These are phyloP conservation scores for Cytidiella melzeri DNA, from an alignment of 768 basidiomycete genomes.

Conservation along the genomic window DNA sequence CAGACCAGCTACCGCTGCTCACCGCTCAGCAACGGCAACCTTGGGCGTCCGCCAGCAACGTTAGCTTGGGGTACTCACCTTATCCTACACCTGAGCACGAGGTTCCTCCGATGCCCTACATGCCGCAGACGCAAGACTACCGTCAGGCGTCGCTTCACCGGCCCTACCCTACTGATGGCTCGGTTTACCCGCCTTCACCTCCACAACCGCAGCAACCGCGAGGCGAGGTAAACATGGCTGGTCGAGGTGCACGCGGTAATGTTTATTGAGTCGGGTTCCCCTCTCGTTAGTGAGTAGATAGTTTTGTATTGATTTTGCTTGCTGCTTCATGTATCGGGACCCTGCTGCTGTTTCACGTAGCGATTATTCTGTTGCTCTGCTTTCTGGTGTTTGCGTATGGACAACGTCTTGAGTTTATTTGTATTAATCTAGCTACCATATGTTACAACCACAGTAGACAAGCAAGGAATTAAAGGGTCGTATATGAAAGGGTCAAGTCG, in stretches of 20 bases:
- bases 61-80: constrained; percentile 9
- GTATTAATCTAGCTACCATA: not conserved
- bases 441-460: too few relatives aligned
- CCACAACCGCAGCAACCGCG: constrained; percentile 12
- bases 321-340: not conserved
- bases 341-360: not conserved
- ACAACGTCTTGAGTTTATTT: not conserved
- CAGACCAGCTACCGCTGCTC: constrained; percentile 58
- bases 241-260: constrained; percentile 19
- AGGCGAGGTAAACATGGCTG: constrained; percentile 22
- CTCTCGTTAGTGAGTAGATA: not conserved
- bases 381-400: not conserved
- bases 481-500: too few relatives aligned
- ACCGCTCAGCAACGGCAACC: constrained; percentile 21
- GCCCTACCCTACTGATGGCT: constrained; percentile 28
- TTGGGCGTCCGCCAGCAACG: constrained; percentile 16
- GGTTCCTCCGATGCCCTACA: constrained; percentile 35
- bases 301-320: too few relatives aligned
- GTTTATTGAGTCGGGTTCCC: not conserved
- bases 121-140: constrained; percentile 37
- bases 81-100: constrained; percentile 9
- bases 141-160: constrained; percentile 63
- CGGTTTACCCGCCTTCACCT: constrained; percentile 17
- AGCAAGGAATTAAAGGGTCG: too few relatives aligned
- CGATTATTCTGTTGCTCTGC: not conserved